phyloP scores from a whole-genome alignment of 495 filamentous ascomycete genomes.

The Penicillium ochrochloron region DNA sequence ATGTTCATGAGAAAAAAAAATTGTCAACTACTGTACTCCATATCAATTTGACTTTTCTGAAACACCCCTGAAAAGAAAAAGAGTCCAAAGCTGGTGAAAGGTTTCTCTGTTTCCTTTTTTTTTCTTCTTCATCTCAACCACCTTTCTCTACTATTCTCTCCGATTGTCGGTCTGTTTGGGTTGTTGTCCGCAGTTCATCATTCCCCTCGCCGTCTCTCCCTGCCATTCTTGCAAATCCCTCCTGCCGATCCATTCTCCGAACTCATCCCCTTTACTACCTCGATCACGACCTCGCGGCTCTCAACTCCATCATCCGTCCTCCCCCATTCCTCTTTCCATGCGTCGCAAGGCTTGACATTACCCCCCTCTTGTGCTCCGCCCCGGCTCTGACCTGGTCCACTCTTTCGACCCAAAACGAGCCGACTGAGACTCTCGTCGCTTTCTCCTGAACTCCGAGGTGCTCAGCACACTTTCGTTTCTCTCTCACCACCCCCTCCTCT shows the following conservation, averaged over 20 bases:
- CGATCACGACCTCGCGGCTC: conserved; percentile 8
- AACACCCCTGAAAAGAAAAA: not conserved
- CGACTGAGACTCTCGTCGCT: not conserved
- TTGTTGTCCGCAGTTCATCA: conserved; percentile 10
- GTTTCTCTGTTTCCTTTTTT: conserved; percentile 9
- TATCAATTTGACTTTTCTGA: not conserved
- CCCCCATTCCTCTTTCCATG: conserved; percentile 28
- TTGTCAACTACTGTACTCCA: not conserved
- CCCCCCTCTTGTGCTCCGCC: not conserved
- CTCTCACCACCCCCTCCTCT: conserved; percentile 10
- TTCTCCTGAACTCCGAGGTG: conserved; percentile 6
- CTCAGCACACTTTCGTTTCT: conserved; percentile 8
- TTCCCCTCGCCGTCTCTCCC: conserved; percentile 23
- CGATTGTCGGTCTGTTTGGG: not conserved
- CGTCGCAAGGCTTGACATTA: conserved; percentile 24
- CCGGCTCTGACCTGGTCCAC: conserved; percentile 6
- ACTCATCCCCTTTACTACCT: conserved; percentile 20
- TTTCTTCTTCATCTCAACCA: not conserved
- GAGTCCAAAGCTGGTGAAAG: not conserved
- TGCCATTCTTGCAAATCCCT: conserved; percentile 45
- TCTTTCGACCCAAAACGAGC: not conserved
- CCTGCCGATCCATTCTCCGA: conserved; percentile 52
- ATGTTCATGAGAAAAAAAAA: not conserved
- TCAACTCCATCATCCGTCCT: not conserved
- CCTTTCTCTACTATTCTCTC: not conserved